Conservation (phyloP, 441 rosid species). For the Erysimum cheiri region DNA sequence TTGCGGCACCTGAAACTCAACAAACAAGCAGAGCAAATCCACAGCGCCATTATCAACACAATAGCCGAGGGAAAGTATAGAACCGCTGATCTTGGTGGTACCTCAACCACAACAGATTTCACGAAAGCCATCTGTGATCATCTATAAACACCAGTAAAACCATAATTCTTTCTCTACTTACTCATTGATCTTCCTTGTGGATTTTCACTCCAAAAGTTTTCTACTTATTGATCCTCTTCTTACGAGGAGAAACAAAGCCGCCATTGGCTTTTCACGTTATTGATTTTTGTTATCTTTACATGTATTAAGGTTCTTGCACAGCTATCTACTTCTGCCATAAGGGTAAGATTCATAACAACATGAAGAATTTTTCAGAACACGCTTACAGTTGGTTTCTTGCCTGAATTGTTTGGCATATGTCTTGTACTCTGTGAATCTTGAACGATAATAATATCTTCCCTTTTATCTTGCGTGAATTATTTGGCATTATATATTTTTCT, state of each 20-base stretch:
- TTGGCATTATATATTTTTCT: background rate
- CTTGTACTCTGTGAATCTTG: slow-evolving; percentile 11
- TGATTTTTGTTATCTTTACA: slow-evolving; percentile 15
- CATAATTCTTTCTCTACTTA: slow-evolving; percentile 9
- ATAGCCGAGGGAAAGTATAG: slow-evolving; percentile 87
- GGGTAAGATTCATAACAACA: slow-evolving; percentile 28
- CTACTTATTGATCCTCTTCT: slow-evolving; percentile 12
- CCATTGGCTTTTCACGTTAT: slow-evolving; percentile 21
- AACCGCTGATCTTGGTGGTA: slow-evolving; percentile 93
- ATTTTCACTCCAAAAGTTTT: background rate
- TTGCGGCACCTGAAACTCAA: slow-evolving; percentile 80
- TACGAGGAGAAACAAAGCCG: slow-evolving; percentile 38
- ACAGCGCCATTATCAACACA: slow-evolving; percentile 77
- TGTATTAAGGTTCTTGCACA: slow-evolving; percentile 28
- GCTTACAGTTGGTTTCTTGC: slow-evolving; percentile 5
- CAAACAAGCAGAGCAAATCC: slow-evolving; percentile 83
- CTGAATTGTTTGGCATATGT: slow-evolving; percentile 11
- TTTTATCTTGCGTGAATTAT: slow-evolving; percentile 2
- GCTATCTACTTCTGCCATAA: slow-evolving; percentile 14
- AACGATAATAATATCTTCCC: background rate
- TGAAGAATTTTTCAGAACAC: slow-evolving; percentile 7
- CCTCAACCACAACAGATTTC: slow-evolving; percentile 76
- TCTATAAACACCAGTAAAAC: slow-evolving; percentile 48
- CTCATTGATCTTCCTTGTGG: slow-evolving; percentile 17
- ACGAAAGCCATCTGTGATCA: slow-evolving; percentile 84